Evolutionary conservation across 805 yeast species (phyloP).

Genomic region (Metschnikowia chrysomelidarum): DNA sequence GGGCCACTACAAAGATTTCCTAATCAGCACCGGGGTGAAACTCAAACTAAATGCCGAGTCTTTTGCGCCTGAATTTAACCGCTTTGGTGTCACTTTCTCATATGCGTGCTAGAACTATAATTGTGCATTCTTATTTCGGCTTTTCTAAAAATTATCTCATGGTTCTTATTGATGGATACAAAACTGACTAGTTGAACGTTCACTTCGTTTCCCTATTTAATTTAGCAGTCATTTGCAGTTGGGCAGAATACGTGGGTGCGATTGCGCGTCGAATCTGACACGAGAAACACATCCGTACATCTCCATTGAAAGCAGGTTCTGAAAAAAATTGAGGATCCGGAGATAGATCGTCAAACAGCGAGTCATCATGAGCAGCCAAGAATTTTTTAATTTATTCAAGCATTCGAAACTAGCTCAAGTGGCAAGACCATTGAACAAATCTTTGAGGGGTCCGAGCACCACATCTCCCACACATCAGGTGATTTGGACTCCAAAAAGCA

Average conservation of each 20-base stretch:
- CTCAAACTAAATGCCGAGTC: constrained; percentile 39
- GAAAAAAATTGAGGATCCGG: no score
- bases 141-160: no score
- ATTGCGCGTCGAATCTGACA: no score
- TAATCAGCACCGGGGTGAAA: constrained; percentile 72
- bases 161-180: no score
- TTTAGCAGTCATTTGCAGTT: no score
- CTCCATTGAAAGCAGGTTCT: no score
- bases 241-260: no score
- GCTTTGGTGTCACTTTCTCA: constrained; percentile 60
- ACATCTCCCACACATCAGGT: constrained; percentile 67
- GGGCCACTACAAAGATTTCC: constrained; percentile 76
- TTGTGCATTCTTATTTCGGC: no score
- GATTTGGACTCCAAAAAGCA: constrained; percentile 64
- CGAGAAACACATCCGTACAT: no score
- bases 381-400: constrained; percentile 29
- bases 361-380: constrained; percentile 20
- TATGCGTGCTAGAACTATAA: constrained; percentile 48
- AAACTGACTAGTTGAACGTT: no score
- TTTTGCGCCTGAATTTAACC: constrained; percentile 45
- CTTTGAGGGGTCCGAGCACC: constrained; percentile 28
- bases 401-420: constrained; percentile 45
- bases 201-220: no score
- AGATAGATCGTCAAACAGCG: no score
- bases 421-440: constrained; percentile 38